Percentiles rank a stretch among this genome's conserved stretches.
Evolutionary conservation across 768 basidiomycete genomes (phyloP).

Genomic region (Butyriboletus loyo): DNA sequence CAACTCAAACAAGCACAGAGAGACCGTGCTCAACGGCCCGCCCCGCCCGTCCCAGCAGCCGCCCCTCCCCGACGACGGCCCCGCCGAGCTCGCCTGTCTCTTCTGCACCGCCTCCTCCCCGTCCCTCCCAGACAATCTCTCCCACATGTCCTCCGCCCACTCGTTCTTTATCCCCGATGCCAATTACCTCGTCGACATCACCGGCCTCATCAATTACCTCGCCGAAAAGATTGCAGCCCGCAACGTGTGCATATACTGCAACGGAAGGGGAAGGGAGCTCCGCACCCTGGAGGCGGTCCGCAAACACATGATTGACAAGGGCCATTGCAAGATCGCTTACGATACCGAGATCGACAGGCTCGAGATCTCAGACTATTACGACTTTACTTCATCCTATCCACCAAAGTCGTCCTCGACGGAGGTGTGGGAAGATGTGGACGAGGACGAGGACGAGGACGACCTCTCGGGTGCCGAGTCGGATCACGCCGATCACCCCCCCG

Average conservation of each 20-base stretch:
- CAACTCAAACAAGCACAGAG: constrained; percentile 85
- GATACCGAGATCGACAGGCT: constrained; percentile 75
- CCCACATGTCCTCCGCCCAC: constrained; percentile 85
- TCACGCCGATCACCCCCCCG: constrained; percentile 43
- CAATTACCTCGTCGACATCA: constrained; percentile 81
- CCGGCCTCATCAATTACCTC: constrained; percentile 80
- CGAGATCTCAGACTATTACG: constrained; percentile 91
- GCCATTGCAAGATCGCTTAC: constrained; percentile 95
- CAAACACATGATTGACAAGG: constrained; percentile 95
- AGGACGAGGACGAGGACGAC: too few species aligned
- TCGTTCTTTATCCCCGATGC: constrained; percentile 97
- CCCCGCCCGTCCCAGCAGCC: neutral
- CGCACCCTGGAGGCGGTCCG: constrained; percentile 82
- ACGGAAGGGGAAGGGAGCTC: constrained; percentile 78
- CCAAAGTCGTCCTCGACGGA: constrained; percentile 27
- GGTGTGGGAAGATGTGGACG: constrained; percentile 36
- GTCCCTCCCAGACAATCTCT: constrained; percentile 62
- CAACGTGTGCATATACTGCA: constrained; percentile 91
- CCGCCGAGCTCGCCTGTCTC: constrained; percentile 61
- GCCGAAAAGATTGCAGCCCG: constrained; percentile 93
- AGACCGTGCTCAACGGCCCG: constrained; percentile 58
- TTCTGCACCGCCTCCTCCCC: constrained; percentile 66
- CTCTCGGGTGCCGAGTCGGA: constrained; percentile 33
- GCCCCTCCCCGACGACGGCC: neutral
- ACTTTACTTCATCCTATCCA: constrained; percentile 82